Evolutionary conservation across 371 early-diverging fungal genomes (phyloP).

Genomic region (Amoeboaphelidium protococcarum): DNA sequence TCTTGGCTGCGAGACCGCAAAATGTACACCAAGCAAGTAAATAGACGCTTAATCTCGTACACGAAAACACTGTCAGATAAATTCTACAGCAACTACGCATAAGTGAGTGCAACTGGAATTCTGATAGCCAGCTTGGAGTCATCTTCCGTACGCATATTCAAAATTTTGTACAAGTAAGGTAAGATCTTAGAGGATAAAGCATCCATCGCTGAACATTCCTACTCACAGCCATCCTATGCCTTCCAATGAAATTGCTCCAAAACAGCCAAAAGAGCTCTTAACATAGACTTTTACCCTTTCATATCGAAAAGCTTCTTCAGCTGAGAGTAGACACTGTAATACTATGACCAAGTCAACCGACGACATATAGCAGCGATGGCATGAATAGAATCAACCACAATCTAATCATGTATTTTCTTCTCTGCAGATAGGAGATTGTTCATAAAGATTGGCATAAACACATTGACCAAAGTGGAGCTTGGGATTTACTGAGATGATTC

Average conservation of each 20-base stretch:
- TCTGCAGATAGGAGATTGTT: conserved; percentile 52
- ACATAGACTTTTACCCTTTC: conserved; percentile 40
- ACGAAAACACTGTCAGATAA: conserved; percentile 45
- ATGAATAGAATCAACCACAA: conserved; percentile 43
- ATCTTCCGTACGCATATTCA: too few relatives aligned
- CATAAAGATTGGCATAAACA: conserved; percentile 62
- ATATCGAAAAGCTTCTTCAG: conserved; percentile 36
- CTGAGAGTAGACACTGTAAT: conserved; percentile 41
- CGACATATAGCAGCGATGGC: conserved; percentile 38
- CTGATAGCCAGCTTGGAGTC: conserved; percentile 41
- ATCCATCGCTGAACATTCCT: too few relatives aligned
- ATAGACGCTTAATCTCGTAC: conserved; percentile 47
- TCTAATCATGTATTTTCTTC: conserved; percentile 32
- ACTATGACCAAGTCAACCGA: conserved; percentile 50
- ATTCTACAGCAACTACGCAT: conserved; percentile 43
- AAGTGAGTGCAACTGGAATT: conserved; percentile 60
- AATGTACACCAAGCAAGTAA: conserved; percentile 56
- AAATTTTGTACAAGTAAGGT: too few relatives aligned
- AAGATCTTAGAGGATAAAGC: too few relatives aligned
- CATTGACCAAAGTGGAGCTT: conserved; percentile 28
- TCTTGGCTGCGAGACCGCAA: conserved; percentile 53
- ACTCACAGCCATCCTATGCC: conserved; percentile 1
- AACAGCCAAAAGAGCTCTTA: conserved; percentile 44
- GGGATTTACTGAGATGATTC: conserved; percentile 6
- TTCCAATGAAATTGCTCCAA: conserved; percentile 67